Conservation (phyloP, 2,329 filamentous ascomycete species). For the Aureobasidium pullulans region DNA sequence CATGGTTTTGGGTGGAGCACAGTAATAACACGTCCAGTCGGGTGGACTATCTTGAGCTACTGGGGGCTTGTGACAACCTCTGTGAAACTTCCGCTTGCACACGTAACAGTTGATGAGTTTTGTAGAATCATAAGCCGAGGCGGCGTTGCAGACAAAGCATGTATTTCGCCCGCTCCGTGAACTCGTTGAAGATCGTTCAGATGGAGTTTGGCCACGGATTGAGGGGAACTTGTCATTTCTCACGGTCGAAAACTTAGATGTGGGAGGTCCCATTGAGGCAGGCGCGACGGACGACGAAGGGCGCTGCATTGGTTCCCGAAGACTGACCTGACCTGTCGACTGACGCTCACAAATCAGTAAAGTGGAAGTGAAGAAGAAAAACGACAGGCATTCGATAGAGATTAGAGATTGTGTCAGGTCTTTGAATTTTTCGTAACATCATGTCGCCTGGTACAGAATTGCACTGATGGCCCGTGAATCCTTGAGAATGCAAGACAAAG, state of each 20-base stretch:
- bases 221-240: slow-evolving; percentile 14
- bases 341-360: background rate
- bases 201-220: slow-evolving; percentile 18
- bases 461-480: background rate
- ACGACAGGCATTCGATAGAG: background rate
- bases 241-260: background rate
- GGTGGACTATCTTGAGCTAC: background rate
- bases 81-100: slow-evolving; percentile 30
- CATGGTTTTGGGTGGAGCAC: background rate
- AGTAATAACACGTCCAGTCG: background rate
- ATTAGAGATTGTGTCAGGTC: slow-evolving; percentile 53
- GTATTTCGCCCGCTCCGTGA: slow-evolving; percentile 12
- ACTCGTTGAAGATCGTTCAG: slow-evolving; percentile 16
- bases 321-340: background rate
- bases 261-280: background rate
- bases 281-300: background rate
- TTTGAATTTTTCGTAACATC: slow-evolving; percentile 62
- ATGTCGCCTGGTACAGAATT: slow-evolving; percentile 28
- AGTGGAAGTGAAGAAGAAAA: background rate
- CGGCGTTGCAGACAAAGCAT: slow-evolving; percentile 28
- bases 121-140: slow-evolving; percentile 21
- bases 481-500: background rate
- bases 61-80: slow-evolving; percentile 27
- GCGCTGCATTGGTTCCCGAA: background rate
- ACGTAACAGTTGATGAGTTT: slow-evolving; percentile 27